Percentiles rank a stretch among this genome's conserved stretches.
Evolutionary conservation across 2,329 filamentous ascomycete species (phyloP).

Genomic region (Alternaria longipes): DNA sequence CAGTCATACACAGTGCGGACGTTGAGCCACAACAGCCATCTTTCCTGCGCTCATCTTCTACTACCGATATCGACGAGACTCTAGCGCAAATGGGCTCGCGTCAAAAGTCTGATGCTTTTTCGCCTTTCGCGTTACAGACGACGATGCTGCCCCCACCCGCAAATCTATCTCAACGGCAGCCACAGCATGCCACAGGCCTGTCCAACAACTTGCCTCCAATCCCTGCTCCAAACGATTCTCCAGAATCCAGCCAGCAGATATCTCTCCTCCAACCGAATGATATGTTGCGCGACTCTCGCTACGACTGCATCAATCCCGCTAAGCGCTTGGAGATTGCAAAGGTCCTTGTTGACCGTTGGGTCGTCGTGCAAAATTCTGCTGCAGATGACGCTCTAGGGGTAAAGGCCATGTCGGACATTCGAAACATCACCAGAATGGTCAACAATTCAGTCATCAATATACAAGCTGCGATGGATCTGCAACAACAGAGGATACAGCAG

Average conservation of each 20-base stretch:
- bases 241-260: background rate
- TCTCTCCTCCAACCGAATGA: slow-evolving; percentile 7
- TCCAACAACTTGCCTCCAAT: background rate
- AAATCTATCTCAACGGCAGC: background rate
- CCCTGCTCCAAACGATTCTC: background rate
- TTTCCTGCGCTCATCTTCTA: slow-evolving; percentile 9
- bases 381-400: background rate
- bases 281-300: background rate
- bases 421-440: background rate
- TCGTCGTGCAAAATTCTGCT: background rate
- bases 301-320: background rate
- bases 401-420: background rate
- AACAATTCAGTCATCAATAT: background rate
- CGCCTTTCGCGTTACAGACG: background rate
- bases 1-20: background rate
- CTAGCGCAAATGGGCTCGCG: background rate
- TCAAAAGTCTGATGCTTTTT: background rate
- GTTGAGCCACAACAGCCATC: slow-evolving; percentile 3
- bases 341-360: slow-evolving; percentile 1
- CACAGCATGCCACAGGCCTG: background rate
- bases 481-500: background rate
- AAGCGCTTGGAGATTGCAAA: background rate
- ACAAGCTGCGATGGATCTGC: background rate
- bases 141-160: background rate
- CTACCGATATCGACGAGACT: slow-evolving; percentile 12